phyloP scores from a whole-genome alignment of 306 rosid species.

The Pyrus communis region DNA sequence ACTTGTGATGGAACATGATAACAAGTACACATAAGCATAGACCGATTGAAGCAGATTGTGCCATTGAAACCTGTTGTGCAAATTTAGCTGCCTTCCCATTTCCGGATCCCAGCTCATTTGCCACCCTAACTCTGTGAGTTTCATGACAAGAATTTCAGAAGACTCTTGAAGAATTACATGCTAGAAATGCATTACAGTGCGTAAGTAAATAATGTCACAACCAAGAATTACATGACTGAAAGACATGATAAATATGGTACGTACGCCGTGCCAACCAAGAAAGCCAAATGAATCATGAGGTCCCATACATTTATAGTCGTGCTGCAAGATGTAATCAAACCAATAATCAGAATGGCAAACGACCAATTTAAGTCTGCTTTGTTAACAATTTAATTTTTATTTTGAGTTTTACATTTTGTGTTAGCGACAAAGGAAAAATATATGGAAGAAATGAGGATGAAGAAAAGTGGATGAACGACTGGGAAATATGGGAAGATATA shows the following conservation, averaged over 20 bases:
- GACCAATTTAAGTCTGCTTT: no score
- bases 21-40: conserved; percentile 33
- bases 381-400: no score
- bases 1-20: conserved; percentile 31
- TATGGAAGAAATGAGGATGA: no score
- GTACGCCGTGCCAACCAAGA: conserved; percentile 75
- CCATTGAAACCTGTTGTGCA: conserved; percentile 47
- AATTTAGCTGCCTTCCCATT: conserved; percentile 62
- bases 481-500: no score
- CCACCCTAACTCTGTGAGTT: conserved; percentile 58
- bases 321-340: conserved; percentile 21
- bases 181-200: neutral
- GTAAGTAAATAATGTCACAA: neutral
- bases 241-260: no score
- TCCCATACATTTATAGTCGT: conserved; percentile 81
- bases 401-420: no score
- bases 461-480: no score
- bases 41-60: conserved; percentile 39
- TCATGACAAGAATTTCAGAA: neutral
- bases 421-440: no score
- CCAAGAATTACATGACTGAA: no score
- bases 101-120: conserved; percentile 69
- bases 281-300: conserved; percentile 76
- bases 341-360: neutral
- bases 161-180: neutral